These are phyloP conservation scores for Colletotrichum sp. DNA, from an alignment of 2,329 filamentous ascomycete species.

Conservation along the genomic window DNA sequence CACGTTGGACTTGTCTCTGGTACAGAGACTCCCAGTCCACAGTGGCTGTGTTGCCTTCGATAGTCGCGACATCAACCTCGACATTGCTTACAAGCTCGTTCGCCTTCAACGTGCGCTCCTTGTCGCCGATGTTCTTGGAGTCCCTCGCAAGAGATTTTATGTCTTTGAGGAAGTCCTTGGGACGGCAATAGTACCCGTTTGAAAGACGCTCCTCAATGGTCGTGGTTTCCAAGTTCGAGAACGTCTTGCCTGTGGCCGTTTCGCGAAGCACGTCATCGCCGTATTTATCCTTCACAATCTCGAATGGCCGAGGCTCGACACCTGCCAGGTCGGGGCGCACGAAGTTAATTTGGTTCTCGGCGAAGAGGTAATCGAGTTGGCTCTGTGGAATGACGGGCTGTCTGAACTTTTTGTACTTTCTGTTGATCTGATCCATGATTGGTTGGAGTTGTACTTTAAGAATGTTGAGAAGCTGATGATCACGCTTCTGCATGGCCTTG, in stretches of 20 bases:
- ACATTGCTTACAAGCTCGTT: conserved; percentile 94
- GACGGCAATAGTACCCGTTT: conserved; percentile 93
- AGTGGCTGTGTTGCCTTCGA: conserved; percentile 71
- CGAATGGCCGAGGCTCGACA: conserved; percentile 73
- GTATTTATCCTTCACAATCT: conserved; percentile 79
- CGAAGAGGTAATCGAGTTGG: conserved; percentile 81
- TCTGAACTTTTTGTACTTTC: conserved; percentile 87
- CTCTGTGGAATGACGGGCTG: conserved; percentile 76
- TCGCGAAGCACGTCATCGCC: conserved; percentile 80
- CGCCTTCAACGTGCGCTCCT: conserved; percentile 81
- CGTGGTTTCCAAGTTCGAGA: conserved; percentile 91
- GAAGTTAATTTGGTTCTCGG: conserved; percentile 78
- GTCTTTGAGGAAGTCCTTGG: conserved; percentile 87
- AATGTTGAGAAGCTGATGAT: conserved; percentile 82
- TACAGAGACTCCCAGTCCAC: conserved; percentile 86
- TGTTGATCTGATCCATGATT: conserved; percentile 96
- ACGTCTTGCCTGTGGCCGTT: conserved; percentile 80
- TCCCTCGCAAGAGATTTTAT: conserved; percentile 87
- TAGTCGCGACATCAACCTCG: conserved; percentile 85
- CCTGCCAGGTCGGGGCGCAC: conserved; percentile 62
- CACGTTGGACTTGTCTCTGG: conserved; percentile 71
- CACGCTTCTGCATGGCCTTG: conserved; percentile 79
- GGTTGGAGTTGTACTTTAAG: conserved; percentile 90
- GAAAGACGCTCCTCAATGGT: conserved; percentile 96
- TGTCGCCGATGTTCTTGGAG: conserved; percentile 81